A percentile compares a stretch with the other conserved stretches of the same genome.
Evolutionary conservation across 2,329 filamentous ascomycete genomes (phyloP).

Genomic region (Cladosporium sp.): DNA sequence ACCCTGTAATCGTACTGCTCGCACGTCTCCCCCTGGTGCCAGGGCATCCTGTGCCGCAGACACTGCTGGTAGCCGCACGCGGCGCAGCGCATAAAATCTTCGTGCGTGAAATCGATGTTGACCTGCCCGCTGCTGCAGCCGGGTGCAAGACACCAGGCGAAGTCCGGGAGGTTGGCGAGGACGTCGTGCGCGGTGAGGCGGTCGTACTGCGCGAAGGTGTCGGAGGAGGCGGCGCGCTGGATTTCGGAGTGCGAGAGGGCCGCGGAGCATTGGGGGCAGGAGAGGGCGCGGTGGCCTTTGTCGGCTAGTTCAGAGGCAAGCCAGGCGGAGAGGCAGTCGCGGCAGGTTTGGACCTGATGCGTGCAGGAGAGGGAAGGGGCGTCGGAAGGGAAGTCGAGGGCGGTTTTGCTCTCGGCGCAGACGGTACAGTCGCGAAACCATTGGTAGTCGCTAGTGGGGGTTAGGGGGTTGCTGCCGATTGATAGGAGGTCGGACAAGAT

Average conservation of each 20-base stretch:
- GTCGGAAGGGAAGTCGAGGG: conserved; percentile 28
- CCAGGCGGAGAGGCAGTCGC: conserved; percentile 34
- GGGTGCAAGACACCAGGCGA: conserved; percentile 47
- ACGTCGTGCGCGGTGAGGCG: conserved; percentile 38
- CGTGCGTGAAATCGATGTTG: conserved; percentile 32
- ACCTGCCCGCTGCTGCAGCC: conserved; percentile 49
- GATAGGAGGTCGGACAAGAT: neutral
- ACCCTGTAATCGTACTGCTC: conserved; percentile 33
- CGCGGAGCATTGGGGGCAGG: conserved; percentile 48
- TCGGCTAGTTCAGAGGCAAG: conserved; percentile 31
- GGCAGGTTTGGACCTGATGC: conserved; percentile 32
- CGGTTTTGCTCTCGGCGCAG: conserved; percentile 29
- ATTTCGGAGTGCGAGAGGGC: conserved; percentile 42
- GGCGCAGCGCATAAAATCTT: conserved; percentile 37
- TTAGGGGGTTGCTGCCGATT: neutral
- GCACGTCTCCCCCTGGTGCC: conserved; percentile 38
- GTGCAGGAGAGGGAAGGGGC: conserved; percentile 30
- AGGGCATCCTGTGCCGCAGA: conserved; percentile 28
- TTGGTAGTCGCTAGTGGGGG: neutral
- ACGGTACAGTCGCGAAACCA: conserved; percentile 27
- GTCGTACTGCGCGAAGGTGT: conserved; percentile 45
- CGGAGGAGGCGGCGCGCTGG: conserved; percentile 38
- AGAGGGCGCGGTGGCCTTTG: conserved; percentile 42
- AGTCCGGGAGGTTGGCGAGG: conserved; percentile 40
- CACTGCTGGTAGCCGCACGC: conserved; percentile 34